These are phyloP conservation scores for Pseudocercospora crystallina DNA, from an alignment of 2,329 filamentous ascomycete genomes.

Conservation along the genomic window DNA sequence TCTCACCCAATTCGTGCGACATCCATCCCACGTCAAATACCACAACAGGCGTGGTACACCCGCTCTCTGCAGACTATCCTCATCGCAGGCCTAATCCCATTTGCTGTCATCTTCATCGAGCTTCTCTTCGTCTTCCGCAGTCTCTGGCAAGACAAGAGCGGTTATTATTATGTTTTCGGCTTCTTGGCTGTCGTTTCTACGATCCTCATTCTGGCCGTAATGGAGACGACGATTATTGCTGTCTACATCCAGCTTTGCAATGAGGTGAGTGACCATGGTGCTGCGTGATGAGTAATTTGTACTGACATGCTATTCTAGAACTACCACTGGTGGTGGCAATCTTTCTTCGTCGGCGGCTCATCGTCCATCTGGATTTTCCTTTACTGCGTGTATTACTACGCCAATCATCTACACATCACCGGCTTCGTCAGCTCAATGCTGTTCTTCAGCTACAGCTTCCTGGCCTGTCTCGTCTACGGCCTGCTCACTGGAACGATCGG, in stretches of 20 bases:
- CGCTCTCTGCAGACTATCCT: conserved; percentile 63
- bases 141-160: conserved; percentile 85
- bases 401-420: conserved; percentile 74
- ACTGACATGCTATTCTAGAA: conserved; percentile 51
- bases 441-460: conserved; percentile 82
- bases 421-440: conserved; percentile 77
- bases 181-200: conserved; percentile 73
- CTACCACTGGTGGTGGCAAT: conserved; percentile 91
- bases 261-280: conserved; percentile 54
- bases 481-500: conserved; percentile 80
- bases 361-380: conserved; percentile 78
- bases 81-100: conserved; percentile 75
- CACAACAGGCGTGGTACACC: conserved; percentile 73
- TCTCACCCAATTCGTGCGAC: conserved; percentile 79
- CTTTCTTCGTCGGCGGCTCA: conserved; percentile 74
- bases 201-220: conserved; percentile 72
- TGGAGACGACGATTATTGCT: conserved; percentile 79
- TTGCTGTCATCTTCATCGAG: conserved; percentile 86
- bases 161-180: conserved; percentile 89
- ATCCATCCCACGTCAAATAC: conserved; percentile 69
- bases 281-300: neutral
- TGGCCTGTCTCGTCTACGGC: conserved; percentile 79
- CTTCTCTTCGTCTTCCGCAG: conserved; percentile 84
- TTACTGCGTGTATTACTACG: conserved; percentile 83
- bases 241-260: conserved; percentile 80